phyloP scores from a whole-genome alignment of 768 basidiomycete species.

The Lentinus tigrinus region DNA sequence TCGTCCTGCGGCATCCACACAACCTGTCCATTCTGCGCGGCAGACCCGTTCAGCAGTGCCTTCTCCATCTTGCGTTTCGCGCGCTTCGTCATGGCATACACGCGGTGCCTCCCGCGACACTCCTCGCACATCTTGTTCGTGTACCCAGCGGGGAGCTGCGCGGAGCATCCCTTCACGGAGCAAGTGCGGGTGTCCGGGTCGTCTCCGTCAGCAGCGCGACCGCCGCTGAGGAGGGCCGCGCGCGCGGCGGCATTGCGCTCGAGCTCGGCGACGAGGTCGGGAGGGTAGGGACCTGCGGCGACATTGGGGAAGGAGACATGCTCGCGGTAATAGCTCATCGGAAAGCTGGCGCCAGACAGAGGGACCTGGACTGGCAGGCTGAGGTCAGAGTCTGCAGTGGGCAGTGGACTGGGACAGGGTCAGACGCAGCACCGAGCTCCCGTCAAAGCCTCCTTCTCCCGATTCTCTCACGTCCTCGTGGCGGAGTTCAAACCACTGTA shows the following conservation, averaged over 20 bases:
- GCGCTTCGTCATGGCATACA: constrained; percentile 51
- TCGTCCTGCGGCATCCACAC: constrained; percentile 29
- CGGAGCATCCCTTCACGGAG: constrained; percentile 46
- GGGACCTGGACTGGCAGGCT: constrained; percentile 6
- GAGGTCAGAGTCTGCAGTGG: neutral
- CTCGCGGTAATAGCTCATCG: constrained; percentile 21
- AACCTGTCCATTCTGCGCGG: constrained; percentile 20
- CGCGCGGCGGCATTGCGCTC: neutral
- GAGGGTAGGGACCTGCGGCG: constrained; percentile 8
- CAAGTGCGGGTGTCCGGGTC: constrained; percentile 27
- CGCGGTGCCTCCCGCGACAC: constrained; percentile 49
- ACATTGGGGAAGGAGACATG: constrained; percentile 17
- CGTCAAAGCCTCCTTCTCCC: neutral
- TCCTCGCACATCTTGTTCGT: constrained; percentile 52
- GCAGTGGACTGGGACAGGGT: constrained; percentile 8
- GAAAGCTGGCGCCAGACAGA: constrained; percentile 8
- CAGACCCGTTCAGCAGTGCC: constrained; percentile 29
- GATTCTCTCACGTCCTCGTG: constrained; percentile 2
- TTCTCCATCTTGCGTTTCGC: constrained; percentile 52
- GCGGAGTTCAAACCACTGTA: constrained; percentile 2
- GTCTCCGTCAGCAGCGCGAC: neutral
- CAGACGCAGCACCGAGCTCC: neutral
- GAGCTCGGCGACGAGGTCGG: constrained; percentile 1
- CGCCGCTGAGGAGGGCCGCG: neutral
- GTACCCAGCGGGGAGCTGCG: constrained; percentile 29